Percentiles rank a stretch among this genome's conserved stretches.
phyloP scores from a whole-genome alignment of 225 moss, liverwort and hornwort genomes.

The Polytrichum commune region DNA sequence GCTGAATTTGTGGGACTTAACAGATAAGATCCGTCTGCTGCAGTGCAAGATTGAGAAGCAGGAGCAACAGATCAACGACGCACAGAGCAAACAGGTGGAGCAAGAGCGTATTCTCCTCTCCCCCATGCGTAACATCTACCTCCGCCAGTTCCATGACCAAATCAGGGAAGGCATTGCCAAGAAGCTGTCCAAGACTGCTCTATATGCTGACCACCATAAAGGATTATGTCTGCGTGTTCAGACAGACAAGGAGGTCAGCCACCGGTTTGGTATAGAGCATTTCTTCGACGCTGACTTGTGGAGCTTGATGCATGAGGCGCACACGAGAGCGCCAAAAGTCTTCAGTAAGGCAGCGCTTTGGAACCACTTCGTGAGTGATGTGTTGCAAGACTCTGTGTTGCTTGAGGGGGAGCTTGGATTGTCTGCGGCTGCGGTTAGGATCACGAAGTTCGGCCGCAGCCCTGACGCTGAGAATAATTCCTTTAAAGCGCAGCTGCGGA shows the following conservation, averaged over 20 bases:
- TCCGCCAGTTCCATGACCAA: conserved; percentile 35
- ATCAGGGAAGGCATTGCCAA: conserved; percentile 26
- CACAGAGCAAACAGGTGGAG: conserved; percentile 17
- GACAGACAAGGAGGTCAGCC: conserved; percentile 1
- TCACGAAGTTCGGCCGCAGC: conserved; percentile 24
- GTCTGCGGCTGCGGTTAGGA: conserved; percentile 27
- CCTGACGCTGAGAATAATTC: conserved; percentile 5
- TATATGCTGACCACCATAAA: conserved; percentile 18
- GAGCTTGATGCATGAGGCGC: conserved; percentile 28
- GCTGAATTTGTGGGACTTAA: conserved; percentile 31
- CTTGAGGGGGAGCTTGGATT: conserved; percentile 16
- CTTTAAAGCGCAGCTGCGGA: conserved; percentile 6
- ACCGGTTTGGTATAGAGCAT: conserved; percentile 9
- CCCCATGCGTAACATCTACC: conserved; percentile 35
- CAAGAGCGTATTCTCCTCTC: conserved; percentile 11
- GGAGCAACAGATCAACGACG: conserved; percentile 12
- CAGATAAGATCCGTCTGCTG: conserved; percentile 32
- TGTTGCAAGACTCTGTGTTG: conserved; percentile 20
- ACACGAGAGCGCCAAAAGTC: conserved; percentile 9
- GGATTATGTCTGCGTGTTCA: conserved; percentile 7
- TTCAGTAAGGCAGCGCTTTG: conserved; percentile 22
- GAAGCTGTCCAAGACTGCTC: conserved; percentile 18
- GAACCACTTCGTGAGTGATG: conserved; percentile 45
- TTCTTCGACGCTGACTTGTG: conserved; percentile 23
- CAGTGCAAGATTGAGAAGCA: conserved; percentile 16